Conservation (phyloP, 2,329 filamentous ascomycete genomes). For the Lasiodiplodia theobromae region DNA sequence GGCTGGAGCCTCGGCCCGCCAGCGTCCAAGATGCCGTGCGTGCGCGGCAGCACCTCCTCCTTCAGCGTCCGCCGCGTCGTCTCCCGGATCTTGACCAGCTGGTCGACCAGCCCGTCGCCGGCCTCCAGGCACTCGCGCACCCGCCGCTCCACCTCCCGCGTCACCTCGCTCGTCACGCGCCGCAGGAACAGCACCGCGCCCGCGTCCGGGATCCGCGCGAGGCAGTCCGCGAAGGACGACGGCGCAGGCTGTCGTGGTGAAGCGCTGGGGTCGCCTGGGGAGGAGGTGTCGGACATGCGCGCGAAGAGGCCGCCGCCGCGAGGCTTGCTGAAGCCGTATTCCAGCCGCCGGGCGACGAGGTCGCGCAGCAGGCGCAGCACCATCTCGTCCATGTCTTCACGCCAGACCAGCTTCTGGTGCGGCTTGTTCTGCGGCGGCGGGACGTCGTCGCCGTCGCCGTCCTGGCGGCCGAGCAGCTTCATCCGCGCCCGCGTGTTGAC, state of each 20-base stretch:
- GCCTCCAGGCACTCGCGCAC: not conserved
- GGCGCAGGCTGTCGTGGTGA: not conserved
- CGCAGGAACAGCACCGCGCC: constrained; percentile 22
- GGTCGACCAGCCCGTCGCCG: constrained; percentile 4
- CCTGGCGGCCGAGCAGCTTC: constrained; percentile 32
- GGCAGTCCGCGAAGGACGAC: not conserved
- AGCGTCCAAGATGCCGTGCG: not conserved
- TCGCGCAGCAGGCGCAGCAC: constrained; percentile 48
- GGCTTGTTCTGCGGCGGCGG: not conserved
- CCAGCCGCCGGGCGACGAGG: constrained; percentile 46
- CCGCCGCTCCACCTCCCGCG: too few relatives aligned
- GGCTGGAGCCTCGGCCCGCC: constrained; percentile 36
- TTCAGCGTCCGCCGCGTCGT: constrained; percentile 29
- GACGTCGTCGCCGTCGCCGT: constrained; percentile 37
- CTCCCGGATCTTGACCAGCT: not conserved
- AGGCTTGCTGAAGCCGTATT: constrained; percentile 39
- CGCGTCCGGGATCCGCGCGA: not conserved
- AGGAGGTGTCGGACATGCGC: not conserved
- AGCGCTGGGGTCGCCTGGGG: too few relatives aligned
- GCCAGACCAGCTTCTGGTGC: constrained; percentile 49
- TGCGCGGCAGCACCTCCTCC: constrained; percentile 33
- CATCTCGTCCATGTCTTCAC: constrained; percentile 56
- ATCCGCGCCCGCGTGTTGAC: constrained; percentile 43
- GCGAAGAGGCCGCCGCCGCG: constrained; percentile 31
- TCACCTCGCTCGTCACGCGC: not conserved